Evolutionary conservation across 352 stramenopile genomes (phyloP).

Genomic region (Lagenidium giganteum): DNA sequence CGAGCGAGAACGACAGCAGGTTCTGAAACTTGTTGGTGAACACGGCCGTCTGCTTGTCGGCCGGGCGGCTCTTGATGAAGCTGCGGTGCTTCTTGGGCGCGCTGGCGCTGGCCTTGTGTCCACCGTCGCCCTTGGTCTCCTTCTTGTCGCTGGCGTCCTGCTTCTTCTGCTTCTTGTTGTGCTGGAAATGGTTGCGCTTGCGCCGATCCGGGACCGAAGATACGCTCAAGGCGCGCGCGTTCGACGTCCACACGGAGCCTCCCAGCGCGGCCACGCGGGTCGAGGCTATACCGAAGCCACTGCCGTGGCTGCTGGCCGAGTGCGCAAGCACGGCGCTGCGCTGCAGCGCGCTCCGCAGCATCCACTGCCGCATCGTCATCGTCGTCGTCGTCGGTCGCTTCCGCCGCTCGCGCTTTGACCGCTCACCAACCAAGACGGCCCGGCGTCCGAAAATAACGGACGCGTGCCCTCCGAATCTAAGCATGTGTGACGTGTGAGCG

Average conservation of each 20-base stretch:
- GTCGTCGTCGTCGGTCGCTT: too few species aligned
- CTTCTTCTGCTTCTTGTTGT: constrained; percentile 35
- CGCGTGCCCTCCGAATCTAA: too few species aligned
- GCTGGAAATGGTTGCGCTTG: constrained; percentile 48
- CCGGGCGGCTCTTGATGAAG: constrained; percentile 2
- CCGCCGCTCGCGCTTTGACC: background rate
- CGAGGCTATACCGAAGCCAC: constrained; percentile 1
- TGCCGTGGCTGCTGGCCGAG: background rate
- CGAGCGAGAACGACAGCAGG: constrained; percentile 67
- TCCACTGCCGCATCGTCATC: constrained; percentile 43
- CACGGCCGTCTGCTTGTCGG: constrained; percentile 23
- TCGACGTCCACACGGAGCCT: too few species aligned
- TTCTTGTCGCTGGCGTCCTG: constrained; percentile 7
- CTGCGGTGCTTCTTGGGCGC: constrained; percentile 19
- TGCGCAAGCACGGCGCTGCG: constrained; percentile 12
- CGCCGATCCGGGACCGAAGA: constrained; percentile 38
- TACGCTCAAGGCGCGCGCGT: constrained; percentile 23
- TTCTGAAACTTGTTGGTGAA: constrained; percentile 87
- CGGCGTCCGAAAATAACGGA: background rate
- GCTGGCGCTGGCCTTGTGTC: background rate
- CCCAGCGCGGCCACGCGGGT: background rate
- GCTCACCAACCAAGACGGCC: too few species aligned
- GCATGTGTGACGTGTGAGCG: too few species aligned
- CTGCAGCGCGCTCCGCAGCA: constrained; percentile 23
- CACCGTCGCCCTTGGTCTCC: background rate